A percentile compares a stretch with the other conserved stretches of the same genome.
phyloP scores from a whole-genome alignment of 2,329 filamentous ascomycete species.

The Xylariaceae sp. region DNA sequence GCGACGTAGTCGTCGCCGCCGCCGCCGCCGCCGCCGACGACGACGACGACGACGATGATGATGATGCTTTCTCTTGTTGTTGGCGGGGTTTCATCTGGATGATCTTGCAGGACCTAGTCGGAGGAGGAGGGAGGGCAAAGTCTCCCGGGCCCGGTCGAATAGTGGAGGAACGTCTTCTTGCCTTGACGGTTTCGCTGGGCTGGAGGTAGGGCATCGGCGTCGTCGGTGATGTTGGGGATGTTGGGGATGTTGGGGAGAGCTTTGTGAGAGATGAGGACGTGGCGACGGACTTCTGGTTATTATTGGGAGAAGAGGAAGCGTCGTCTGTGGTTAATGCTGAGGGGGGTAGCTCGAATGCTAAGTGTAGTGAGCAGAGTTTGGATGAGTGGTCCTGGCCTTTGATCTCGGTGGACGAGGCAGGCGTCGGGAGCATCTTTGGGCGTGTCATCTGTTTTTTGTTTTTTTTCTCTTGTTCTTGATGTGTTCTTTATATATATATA shows the following conservation, averaged over 20 bases:
- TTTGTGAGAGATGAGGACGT: slow-evolving; percentile 33
- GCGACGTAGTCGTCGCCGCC: too few relatives aligned
- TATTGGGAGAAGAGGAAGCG: not conserved
- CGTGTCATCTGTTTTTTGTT: slow-evolving; percentile 52
- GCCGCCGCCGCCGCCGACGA: too few relatives aligned
- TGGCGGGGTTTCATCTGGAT: slow-evolving; percentile 86
- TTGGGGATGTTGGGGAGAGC: slow-evolving; percentile 29
- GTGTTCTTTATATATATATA: not conserved
- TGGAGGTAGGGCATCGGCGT: slow-evolving; percentile 39
- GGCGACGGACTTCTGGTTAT: too few relatives aligned
- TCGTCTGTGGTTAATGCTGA: slow-evolving; percentile 51
- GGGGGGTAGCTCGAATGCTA: slow-evolving; percentile 69
- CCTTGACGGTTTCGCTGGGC: slow-evolving; percentile 43
- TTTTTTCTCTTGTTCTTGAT: not conserved
- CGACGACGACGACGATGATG: slow-evolving; percentile 11
- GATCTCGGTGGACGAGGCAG: slow-evolving; percentile 74
- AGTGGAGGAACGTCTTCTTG: slow-evolving; percentile 47
- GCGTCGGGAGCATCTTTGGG: slow-evolving; percentile 64
- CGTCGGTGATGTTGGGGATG: too few relatives aligned
- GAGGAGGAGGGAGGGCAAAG: slow-evolving; percentile 84
- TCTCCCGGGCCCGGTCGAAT: slow-evolving; percentile 44
- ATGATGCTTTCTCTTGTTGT: slow-evolving; percentile 34
- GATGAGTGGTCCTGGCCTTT: slow-evolving; percentile 62
- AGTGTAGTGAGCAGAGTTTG: slow-evolving; percentile 56
- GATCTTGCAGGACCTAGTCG: slow-evolving; percentile 88